phyloP scores from a whole-genome alignment of 805 yeast genomes.

The Candida sphagnicola region DNA sequence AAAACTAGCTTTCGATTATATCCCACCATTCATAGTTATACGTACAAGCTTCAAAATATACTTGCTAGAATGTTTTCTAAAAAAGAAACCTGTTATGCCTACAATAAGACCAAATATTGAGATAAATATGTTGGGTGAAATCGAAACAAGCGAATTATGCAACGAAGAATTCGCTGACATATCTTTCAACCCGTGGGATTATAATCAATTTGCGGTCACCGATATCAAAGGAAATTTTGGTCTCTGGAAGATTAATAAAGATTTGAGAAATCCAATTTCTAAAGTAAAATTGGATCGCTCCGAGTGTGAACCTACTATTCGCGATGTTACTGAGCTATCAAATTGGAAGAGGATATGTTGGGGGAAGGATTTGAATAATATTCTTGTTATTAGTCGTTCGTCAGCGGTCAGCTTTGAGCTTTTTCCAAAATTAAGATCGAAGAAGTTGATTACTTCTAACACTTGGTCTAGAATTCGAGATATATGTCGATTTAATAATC shows the following conservation, averaged over 20 bases:
- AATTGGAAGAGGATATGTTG: constrained; percentile 51
- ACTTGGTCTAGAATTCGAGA: constrained; percentile 54
- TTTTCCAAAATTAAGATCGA: constrained; percentile 12
- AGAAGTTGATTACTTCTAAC: constrained; percentile 43
- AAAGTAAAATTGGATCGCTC: neutral
- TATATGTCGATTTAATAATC: constrained; percentile 25
- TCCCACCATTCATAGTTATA: constrained; percentile 27
- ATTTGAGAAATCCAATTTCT: neutral
- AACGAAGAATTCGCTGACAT: constrained; percentile 43
- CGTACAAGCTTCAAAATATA: constrained; percentile 34
- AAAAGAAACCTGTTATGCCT: neutral
- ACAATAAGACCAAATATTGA: constrained; percentile 6
- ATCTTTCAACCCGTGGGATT: constrained; percentile 41
- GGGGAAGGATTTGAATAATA: constrained; percentile 26
- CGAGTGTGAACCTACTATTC: constrained; percentile 11
- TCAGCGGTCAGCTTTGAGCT: constrained; percentile 31
- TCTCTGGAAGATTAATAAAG: constrained; percentile 23
- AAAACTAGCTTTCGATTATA: constrained; percentile 14
- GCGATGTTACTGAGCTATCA: constrained; percentile 51
- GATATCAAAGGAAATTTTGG: constrained; percentile 55
- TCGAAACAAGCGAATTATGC: constrained; percentile 17
- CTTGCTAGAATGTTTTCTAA: constrained; percentile 23
- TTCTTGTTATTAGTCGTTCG: constrained; percentile 40
- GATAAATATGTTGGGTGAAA: constrained; percentile 12
- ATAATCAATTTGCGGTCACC: constrained; percentile 34